Base-by-base conservation (phyloP, 225 moss, liverwort and hornwort species). In the Bryum argenteum region DNA sequence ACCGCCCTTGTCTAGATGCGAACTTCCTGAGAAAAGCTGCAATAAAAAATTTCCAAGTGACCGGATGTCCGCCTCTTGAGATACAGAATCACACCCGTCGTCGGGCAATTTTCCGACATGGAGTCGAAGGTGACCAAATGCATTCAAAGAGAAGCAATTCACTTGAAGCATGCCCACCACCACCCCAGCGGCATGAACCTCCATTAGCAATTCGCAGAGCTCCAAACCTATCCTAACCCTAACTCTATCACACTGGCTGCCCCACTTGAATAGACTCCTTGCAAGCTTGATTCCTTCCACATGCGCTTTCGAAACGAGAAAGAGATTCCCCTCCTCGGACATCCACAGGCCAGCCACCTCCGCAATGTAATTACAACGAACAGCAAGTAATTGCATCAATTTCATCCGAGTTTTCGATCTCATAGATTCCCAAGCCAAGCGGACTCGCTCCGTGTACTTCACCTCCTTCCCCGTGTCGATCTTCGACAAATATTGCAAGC, bases 41-140 rank as follows among this genome's bases (percentile, higher is more conserved):
- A 90, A 70, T 63, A 96, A 68, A 48, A 89, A 42, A 76, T 79
- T 87, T 73, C 89, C 93, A 71, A 96, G 38, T 9, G 91, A 89
- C 91, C 91, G 93, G 4, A 88, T 79, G 83, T 96, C 95, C 14
- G 86, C 81, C 78, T 91, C 82, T 47, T 65, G 57, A 10, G 87
- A 85, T 58, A 56, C 66, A 10, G 77, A 44, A 22, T n/a, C 58
- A 61, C 72, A 69, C 3, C 37, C 52, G 24, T 73, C 61, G 58
- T 72, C 78, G 56, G 33, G 33, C 33, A 33, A 84, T 16, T 55
- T 73, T 54, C 76, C 88, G 43, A 82, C 42, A 62, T 80, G 78
- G 18, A 96, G 71, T 42, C 78, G 87, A 37, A 91, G 66, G 48
- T 84, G 88, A 22, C 83, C 86, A 39, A 82, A 87, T 38, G 41